Conservation (phyloP, 306 rosid genomes). For the Bauhinia variegata region DNA sequence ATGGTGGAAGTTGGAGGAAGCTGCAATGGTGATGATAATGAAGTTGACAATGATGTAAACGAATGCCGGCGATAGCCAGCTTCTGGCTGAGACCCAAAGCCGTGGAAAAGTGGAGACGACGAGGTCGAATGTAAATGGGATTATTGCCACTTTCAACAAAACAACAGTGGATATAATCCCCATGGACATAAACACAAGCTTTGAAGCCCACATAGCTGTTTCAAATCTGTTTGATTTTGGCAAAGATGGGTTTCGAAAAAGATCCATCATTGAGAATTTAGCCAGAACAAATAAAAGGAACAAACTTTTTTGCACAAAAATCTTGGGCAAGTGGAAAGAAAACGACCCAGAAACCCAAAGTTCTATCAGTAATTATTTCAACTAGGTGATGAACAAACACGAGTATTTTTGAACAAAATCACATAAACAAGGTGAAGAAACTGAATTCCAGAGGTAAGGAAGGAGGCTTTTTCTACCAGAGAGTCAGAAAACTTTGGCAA, state of each 20-base stretch:
- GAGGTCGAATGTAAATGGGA: constrained; percentile 56
- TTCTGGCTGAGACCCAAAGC: constrained; percentile 56
- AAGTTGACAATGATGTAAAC: constrained; percentile 67
- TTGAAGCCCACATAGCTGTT: constrained; percentile 55
- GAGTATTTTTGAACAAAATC: constrained; percentile 22
- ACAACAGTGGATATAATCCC: constrained; percentile 57
- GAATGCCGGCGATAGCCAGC: constrained; percentile 60
- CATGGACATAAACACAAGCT: constrained; percentile 53
- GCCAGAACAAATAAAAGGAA: background rate
- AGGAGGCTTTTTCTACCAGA: background rate
- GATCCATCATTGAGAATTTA: constrained; percentile 39
- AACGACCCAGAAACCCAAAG: constrained; percentile 11
- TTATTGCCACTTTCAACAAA: constrained; percentile 61
- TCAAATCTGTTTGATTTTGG: constrained; percentile 50
- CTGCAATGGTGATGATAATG: constrained; percentile 74
- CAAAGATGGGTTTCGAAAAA: constrained; percentile 49
- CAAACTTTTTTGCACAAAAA: background rate
- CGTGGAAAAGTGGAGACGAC: constrained; percentile 62
- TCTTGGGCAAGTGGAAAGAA: constrained; percentile 2
- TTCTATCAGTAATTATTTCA: constrained; percentile 4
- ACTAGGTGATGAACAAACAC: constrained; percentile 26
- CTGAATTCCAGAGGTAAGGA: background rate
- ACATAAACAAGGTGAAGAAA: constrained; percentile 20
- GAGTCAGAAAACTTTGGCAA: constrained; percentile 32
- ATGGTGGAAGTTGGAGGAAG: constrained; percentile 53